Percentiles rank a stretch among this genome's conserved stretches.
Conservation (phyloP, 768 basidiomycete genomes). For the Glaciozyma martinii region DNA sequence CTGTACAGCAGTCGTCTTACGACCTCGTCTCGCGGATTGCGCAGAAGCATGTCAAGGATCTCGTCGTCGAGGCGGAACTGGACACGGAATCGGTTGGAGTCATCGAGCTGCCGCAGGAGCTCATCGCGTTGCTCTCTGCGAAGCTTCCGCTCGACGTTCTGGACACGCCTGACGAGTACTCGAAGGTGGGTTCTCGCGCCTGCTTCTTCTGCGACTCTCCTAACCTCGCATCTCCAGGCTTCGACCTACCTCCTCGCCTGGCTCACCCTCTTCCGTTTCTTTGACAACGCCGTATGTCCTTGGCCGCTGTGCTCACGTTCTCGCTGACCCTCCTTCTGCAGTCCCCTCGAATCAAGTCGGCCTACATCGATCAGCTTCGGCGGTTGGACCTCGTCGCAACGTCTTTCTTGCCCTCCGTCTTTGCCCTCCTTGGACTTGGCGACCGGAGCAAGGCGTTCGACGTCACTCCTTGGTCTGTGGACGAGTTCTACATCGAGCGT, state of each 20-base stretch:
- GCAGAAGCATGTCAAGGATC: constrained; percentile 62
- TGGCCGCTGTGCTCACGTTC: neutral
- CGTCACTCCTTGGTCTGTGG: constrained; percentile 72
- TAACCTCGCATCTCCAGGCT: neutral
- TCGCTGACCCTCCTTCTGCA: constrained; percentile 36
- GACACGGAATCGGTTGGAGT: constrained; percentile 48
- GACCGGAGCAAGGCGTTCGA: constrained; percentile 67
- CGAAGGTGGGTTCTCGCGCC: constrained; percentile 37
- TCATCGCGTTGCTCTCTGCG: constrained; percentile 56
- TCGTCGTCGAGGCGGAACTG: constrained; percentile 79
- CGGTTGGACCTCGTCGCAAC: constrained; percentile 55
- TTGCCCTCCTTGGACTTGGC: constrained; percentile 55
- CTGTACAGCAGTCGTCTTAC: constrained; percentile 71
- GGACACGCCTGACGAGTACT: constrained; percentile 39
- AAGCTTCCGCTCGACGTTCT: constrained; percentile 44
- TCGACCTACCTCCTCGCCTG: constrained; percentile 21
- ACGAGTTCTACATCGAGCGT: constrained; percentile 73
- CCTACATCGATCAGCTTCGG: constrained; percentile 78
- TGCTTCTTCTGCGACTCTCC: neutral
- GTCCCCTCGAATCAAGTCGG: constrained; percentile 78
- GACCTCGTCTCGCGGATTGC: constrained; percentile 61
- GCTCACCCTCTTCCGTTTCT: constrained; percentile 24
- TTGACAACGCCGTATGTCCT: constrained; percentile 9
- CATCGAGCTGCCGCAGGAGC: constrained; percentile 56
- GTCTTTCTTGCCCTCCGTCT: constrained; percentile 62